Base-by-base conservation (phyloP, 1,284 basidiomycete species). In the Baeospora myosura region DNA sequence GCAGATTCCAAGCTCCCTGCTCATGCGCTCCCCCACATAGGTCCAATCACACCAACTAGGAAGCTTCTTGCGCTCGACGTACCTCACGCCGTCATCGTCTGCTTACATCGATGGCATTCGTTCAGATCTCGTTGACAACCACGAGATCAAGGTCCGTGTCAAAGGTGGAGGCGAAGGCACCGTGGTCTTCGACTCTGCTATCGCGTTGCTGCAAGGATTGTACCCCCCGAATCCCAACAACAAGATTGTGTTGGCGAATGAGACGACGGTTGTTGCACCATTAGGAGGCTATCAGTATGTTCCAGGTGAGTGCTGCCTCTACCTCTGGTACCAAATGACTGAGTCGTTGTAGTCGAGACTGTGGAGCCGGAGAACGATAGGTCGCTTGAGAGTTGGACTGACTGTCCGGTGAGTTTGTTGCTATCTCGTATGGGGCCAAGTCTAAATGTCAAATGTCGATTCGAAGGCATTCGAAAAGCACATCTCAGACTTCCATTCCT, bases 281-380 rank as follows among this genome's bases (percentile, higher is more conserved):
- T 72, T 90, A n/a, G 74, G 76, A 6, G 89, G 90, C 1, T 93
- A 92, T 61, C 85, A 88, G 61, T 90, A 89, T 49, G 72, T 89
- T 41, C 85, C 85, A 6, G 75, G 76, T 78, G 47, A 30, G 68
- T 56, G 8, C 20, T 8, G 7, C 16, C 32, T 33, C 8, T 5
- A 21, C 25, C 20, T 41, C 33, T 40, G 5, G 12, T 44, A 16
- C 2, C 30, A 39, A 32, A 29, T 34, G 20, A 20, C 25, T 44
- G 26, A 38, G 35, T 41, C 14, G n/a, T 21, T 47, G 37, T 45
- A 76, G 82, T 89, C 26, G 79, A 88, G 65, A 88, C 88, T 5
- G 79, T 92, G 35, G 84, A 90, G 57, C 84, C 88, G 21, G 74
- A 71, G 31, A 87, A 90, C 51, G 86, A 88, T 55, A 76, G 85